Conservation (phyloP, 2,329 filamentous ascomycete species). For the Calonectria montana region DNA sequence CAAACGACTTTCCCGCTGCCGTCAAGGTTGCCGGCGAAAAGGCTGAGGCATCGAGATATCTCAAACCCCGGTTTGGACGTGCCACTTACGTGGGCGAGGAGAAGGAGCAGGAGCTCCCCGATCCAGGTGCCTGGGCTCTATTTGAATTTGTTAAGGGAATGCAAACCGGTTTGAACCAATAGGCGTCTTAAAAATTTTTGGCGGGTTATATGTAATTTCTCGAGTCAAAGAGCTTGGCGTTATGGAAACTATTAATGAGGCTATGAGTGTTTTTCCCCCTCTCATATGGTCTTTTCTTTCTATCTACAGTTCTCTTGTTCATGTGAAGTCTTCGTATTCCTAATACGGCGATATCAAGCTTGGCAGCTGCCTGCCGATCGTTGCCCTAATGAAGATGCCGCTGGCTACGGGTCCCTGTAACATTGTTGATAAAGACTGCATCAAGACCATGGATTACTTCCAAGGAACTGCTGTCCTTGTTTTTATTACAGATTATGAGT, state of each 20-base stretch:
- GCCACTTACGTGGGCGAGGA: slow-evolving; percentile 45
- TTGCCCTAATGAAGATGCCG: neutral
- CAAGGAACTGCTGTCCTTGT: neutral
- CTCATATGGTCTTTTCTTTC: neutral
- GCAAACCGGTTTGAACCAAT: slow-evolving; percentile 10
- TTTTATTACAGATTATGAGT: neutral
- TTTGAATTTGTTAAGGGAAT: slow-evolving; percentile 38
- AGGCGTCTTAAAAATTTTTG: neutral
- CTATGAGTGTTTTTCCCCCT: neutral
- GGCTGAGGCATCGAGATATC: slow-evolving; percentile 41
- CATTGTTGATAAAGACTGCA: neutral
- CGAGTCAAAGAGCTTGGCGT: neutral
- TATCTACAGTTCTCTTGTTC: neutral
- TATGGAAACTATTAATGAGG: slow-evolving; percentile 1
- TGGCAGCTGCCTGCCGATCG: neutral
- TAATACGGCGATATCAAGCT: neutral
- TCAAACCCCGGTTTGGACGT: slow-evolving; percentile 43
- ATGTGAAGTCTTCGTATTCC: neutral
- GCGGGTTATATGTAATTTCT: neutral
- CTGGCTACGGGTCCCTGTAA: neutral
- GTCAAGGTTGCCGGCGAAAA: slow-evolving; percentile 40
- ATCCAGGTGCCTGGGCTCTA: slow-evolving; percentile 47
- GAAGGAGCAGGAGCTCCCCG: slow-evolving; percentile 42
- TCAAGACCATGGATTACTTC: neutral
- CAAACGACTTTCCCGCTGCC: slow-evolving; percentile 13